Conservation (phyloP, 371 early-diverging fungal species). For the Apophysomyces elegans region DNA sequence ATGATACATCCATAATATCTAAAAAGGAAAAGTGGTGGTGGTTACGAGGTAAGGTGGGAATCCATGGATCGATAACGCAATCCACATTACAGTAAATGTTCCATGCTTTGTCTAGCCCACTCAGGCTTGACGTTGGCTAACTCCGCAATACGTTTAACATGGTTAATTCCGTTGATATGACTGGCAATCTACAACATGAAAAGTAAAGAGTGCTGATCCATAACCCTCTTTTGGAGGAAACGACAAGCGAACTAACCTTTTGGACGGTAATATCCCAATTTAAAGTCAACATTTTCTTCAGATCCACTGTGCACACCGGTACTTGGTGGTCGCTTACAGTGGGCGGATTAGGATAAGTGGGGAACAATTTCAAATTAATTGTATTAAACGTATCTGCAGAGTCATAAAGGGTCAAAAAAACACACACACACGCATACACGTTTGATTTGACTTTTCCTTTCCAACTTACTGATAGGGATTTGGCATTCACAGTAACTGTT, state of each 20-base stretch:
- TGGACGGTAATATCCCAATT: slow-evolving; percentile 88
- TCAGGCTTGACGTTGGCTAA: slow-evolving; percentile 75
- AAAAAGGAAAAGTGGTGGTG: slow-evolving; percentile 5
- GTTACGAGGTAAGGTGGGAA: not conserved
- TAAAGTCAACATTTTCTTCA: slow-evolving; percentile 66
- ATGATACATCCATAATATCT: slow-evolving; percentile 86
- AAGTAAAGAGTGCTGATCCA: too few relatives aligned
- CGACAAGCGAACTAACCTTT: slow-evolving; percentile 42
- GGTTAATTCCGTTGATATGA: slow-evolving; percentile 78
- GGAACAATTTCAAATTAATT: slow-evolving; percentile 87
- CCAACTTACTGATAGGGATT: slow-evolving; percentile 77
- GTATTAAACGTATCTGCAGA: slow-evolving; percentile 36
- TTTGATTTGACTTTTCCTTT: not conserved
- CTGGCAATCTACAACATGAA: slow-evolving; percentile 34
- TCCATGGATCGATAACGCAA: too few relatives aligned
- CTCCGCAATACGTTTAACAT: slow-evolving; percentile 77
- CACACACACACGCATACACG: not conserved
- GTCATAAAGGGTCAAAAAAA: slow-evolving; percentile 47
- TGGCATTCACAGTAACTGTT: slow-evolving; percentile 88
- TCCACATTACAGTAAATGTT: slow-evolving; percentile 74
- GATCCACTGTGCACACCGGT: slow-evolving; percentile 76
- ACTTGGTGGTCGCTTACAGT: slow-evolving; percentile 82
- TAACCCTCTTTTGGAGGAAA: not conserved
- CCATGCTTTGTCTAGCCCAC: slow-evolving; percentile 75
- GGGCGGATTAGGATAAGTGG: slow-evolving; percentile 76